Base-by-base conservation (phyloP, 371 early-diverging fungal species). In the Syncephalis plumigaleata region DNA sequence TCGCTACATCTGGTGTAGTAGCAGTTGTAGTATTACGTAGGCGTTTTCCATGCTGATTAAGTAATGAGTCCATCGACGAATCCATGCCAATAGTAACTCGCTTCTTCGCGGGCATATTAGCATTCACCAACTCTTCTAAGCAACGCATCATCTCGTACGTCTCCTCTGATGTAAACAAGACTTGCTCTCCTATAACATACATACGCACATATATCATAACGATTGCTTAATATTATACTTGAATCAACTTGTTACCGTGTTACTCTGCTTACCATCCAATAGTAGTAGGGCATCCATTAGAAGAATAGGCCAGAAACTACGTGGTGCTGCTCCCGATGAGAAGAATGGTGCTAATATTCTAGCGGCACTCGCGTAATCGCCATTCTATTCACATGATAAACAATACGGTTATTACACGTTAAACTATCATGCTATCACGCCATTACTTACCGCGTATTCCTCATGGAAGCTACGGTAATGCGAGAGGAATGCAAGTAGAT, bases 71-170 rank as follows among this genome's bases (percentile, higher is more conserved):
- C 31, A 31, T 31, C 31, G 31, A 31, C 11, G 11, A 11, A 11
- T 31, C 31, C 4, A 11, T 31, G 31, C 31, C 31, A 31, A 11
- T 31, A 31, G 4, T 11, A 7, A 11, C 11, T 4, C 31, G 31
- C 11, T 31, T 31, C 11, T 11, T 31, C 31, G 31, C 31, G 7
- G 31, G 11, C 31, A 7, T 4, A 11, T 31, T 31, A 7, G 11
- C 31, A 11, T 31, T 31, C 4, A 31, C 31, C 4, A 40, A 8
- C n/a, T 40, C 40, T 40, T 40, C 40, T 15, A 40, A 21, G n/a
- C 40, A 40, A 8, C 40, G 16, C 40, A 40, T 40, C 40, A 40
- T 18, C n/a, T 40, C 40, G 40, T 40, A 40, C n/a, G 40, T 40
- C 16, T 40, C 40, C 16, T 40, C 40, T 4, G 21, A 16, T 8